phyloP scores from a whole-genome alignment of 306 rosid species.

The Erythrophleum fordii region DNA sequence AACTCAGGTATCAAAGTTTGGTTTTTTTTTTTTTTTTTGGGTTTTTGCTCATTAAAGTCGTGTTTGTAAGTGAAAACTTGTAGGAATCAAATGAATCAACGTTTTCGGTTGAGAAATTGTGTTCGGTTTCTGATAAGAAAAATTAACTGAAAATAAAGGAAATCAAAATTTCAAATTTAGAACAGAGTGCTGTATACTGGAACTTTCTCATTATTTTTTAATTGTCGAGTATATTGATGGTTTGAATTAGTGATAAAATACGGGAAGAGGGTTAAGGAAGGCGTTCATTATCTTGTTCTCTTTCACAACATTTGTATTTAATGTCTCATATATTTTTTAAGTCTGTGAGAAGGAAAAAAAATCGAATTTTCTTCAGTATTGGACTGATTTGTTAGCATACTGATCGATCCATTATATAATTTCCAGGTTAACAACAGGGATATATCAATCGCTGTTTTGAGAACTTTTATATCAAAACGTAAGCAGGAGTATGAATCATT shows the following conservation, averaged over 20 bases:
- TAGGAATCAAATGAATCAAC: background rate
- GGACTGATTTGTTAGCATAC: background rate
- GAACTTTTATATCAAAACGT: conserved; percentile 71
- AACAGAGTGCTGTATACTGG: background rate
- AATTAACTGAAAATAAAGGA: background rate
- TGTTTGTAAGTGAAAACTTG: conserved; percentile 28
- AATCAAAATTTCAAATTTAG: background rate
- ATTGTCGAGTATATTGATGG: background rate
- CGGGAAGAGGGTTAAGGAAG: background rate
- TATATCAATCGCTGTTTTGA: conserved; percentile 90
- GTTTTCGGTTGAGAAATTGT: background rate
- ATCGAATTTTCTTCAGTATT: background rate
- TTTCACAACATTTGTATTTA: background rate
- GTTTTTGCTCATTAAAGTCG: conserved; percentile 15
- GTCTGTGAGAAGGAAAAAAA: background rate
- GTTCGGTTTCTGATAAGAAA: conserved; percentile 10
- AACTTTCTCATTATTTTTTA: background rate
- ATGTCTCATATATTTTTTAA: background rate
- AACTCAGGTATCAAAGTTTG: conserved; percentile 71
- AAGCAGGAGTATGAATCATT: conserved; percentile 73
- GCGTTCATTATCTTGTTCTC: background rate
- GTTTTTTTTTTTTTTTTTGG: conserved; percentile 16
- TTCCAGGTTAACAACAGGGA: conserved; percentile 94
- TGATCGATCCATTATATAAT: conserved; percentile 38
- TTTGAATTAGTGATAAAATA: background rate